Base-by-base conservation (phyloP, 2,329 filamentous ascomycete genomes). In the Herpotrichia juniperi region DNA sequence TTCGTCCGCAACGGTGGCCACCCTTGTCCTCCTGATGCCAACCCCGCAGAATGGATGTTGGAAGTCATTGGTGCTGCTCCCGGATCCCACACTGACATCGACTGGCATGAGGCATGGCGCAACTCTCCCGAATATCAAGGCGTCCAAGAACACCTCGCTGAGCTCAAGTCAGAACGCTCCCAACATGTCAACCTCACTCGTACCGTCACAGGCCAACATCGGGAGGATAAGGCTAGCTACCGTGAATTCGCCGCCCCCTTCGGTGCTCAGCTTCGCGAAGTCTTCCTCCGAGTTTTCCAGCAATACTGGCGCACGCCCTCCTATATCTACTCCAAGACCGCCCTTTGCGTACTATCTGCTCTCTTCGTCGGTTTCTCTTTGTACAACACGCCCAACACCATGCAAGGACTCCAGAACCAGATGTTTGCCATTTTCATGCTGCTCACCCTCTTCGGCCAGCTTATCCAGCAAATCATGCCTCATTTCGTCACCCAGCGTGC, bases 221-320 rank as follows among this genome's bases (percentile, higher is more conserved):
- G 58, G 26, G 56, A 71, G 46, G 79, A 85, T 50, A 79, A 84
- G 21, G 79, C 82, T 12, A 78, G 78, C 58, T 90, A 87, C 74
- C 83, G 85, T 55, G 90, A 96, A 71, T 96, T 96, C 55, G 92
- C 92, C 3, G 89, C 90, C 4, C 84, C 89, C 0, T 91, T 96
- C 68, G 66, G 61, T 34, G 67, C 78, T 7, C 92, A 96, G 73
- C 77, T 93, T 35, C 77, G 75, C 50, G 81, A 87, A 66, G 89
- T 91, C 50, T 82, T 85, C 16, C 72, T 82, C 59, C 90, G 92
- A 65, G 88, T 94, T 22, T 94, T 94, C 79, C 84, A 93, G 68
- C 91, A 96, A 72, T 96, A 94, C 81, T 96, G 92, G 91, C 89
- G 92, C 54, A 93, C 87, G 0, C 92, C 92, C 0, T 83, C 87